Evolutionary conservation across 1,284 basidiomycete species (phyloP).

Genomic region (Rhodofomes roseus): DNA sequence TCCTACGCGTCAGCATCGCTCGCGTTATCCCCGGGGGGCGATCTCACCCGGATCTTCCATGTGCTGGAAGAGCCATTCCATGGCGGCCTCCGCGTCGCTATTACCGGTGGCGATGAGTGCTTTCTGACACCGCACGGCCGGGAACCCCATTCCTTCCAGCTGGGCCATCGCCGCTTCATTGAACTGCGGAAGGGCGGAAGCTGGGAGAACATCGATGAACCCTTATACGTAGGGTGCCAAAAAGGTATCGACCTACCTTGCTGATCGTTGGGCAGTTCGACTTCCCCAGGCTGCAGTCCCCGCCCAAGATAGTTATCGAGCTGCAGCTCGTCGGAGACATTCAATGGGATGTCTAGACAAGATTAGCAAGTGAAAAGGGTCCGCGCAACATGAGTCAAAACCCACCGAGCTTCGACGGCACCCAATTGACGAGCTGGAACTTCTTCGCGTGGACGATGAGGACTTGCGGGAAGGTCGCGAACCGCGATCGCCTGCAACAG

Average conservation of each 20-base stretch:
- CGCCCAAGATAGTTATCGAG: slow-evolving; percentile 72
- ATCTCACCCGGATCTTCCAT: slow-evolving; percentile 88
- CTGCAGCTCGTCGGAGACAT: slow-evolving; percentile 65
- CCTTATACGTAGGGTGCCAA: background rate
- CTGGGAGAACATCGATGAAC: slow-evolving; percentile 10
- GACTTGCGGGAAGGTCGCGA: slow-evolving; percentile 87
- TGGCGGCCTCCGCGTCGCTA: slow-evolving; percentile 75
- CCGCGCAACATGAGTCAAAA: slow-evolving; percentile 7
- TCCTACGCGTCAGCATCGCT: slow-evolving; percentile 1
- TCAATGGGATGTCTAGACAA: slow-evolving; percentile 76
- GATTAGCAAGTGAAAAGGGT: background rate
- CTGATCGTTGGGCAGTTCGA: slow-evolving; percentile 61
- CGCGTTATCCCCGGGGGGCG: background rate
- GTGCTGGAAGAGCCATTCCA: slow-evolving; percentile 95
- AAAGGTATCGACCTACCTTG: slow-evolving; percentile 25
- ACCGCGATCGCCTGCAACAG: slow-evolving; percentile 57
- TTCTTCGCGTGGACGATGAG: slow-evolving; percentile 91
- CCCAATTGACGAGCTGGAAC: slow-evolving; percentile 97
- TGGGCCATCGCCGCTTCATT: slow-evolving; percentile 71
- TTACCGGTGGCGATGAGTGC: slow-evolving; percentile 89
- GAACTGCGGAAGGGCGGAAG: slow-evolving; percentile 54
- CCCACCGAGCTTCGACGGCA: slow-evolving; percentile 89
- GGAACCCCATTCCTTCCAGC: slow-evolving; percentile 88
- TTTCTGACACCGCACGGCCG: slow-evolving; percentile 77
- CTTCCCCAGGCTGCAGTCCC: slow-evolving; percentile 76